phyloP scores from a whole-genome alignment of 2,329 filamentous ascomycete species.

The Fusarium fracticaudum region DNA sequence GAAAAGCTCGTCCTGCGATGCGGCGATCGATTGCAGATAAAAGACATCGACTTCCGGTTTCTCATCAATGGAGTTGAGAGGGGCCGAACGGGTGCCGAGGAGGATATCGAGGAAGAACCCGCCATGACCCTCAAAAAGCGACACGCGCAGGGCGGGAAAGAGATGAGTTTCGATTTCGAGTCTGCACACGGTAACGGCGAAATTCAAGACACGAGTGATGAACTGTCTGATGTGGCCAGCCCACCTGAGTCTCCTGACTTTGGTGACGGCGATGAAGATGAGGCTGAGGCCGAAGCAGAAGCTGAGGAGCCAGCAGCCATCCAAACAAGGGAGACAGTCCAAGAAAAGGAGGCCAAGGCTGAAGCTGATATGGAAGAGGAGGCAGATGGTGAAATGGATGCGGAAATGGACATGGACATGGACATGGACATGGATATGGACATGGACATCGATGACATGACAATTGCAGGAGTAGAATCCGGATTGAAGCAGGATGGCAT shows the following conservation, averaged over 20 bases:
- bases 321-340: conserved; percentile 39
- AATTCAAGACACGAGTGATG: conserved; percentile 65
- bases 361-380: conserved; percentile 39
- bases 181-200: conserved; percentile 67
- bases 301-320: conserved; percentile 38
- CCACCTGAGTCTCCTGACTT: conserved; percentile 53
- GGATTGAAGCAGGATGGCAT: conserved; percentile 45
- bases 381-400: conserved; percentile 5
- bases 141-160: conserved; percentile 67
- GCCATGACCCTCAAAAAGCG: conserved; percentile 55
- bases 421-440: conserved; percentile 33
- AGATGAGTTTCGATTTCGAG: conserved; percentile 80
- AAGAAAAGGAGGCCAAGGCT: conserved; percentile 43
- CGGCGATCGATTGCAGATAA: conserved; percentile 75
- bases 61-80: conserved; percentile 71
- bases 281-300: conserved; percentile 33
- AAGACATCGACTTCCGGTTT: conserved; percentile 74
- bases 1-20: conserved; percentile 68
- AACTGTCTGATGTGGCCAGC: conserved; percentile 57
- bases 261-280: conserved; percentile 49
- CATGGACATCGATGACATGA: conserved; percentile 40
- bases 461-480: conserved; percentile 35
- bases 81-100: conserved; percentile 67
- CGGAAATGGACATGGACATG: conserved; percentile 34
- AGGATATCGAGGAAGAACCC: conserved; percentile 59